Evolutionary conservation across 768 basidiomycete genomes (phyloP), one percentile per base, ranked within the genome.

Genomic region (Imleria badia): DNA sequence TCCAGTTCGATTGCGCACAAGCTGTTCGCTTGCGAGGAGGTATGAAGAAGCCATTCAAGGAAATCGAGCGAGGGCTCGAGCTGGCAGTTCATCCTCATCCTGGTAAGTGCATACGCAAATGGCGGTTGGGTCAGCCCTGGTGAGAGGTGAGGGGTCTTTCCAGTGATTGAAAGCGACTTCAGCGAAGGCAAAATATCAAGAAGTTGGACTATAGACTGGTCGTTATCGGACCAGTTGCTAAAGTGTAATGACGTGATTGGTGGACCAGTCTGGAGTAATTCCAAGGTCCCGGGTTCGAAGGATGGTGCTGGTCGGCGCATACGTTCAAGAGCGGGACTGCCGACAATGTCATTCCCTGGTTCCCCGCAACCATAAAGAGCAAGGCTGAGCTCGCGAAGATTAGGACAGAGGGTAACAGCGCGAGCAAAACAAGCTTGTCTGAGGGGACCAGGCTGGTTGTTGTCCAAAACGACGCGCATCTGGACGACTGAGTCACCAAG

Each of bases 161-260:
- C 87, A 53, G 80, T 78, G 39, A 86, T 75, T 47, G 78, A 74
- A 33, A 90, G 78, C 20, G 78, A 77, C 49, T 72, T 73, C 51
- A 90, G 70, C 15, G 77, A 73, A 3, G 85, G 78, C 81, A 84
- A 89, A 51, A 84, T 72, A 48, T 80, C 77, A 58, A 89, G 80
- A 38, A 90, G 78, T 67, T 86, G 84, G 44, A 76, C 71, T 48
- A 89, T 71, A 15, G 79, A 72, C 38, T 80, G 70, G 46, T 76
- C 70, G 63, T 86, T 83, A 56, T 84, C 80, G 12, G 87, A 84
- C 86, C 85, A 89, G 64, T 90, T 89, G 65, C 78, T 80, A 62
- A 90, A 84, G 51, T 79, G 78, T 6, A 90, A 75, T 6, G 70
- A 65, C 30, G 77, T 72, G 57, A 83, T 80, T 42, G 57, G 64